Evolutionary conservation across 2,329 filamentous ascomycete species (phyloP), one percentile per base, ranked within the genome.

Genomic region (Davidsoniella australis): DNA sequence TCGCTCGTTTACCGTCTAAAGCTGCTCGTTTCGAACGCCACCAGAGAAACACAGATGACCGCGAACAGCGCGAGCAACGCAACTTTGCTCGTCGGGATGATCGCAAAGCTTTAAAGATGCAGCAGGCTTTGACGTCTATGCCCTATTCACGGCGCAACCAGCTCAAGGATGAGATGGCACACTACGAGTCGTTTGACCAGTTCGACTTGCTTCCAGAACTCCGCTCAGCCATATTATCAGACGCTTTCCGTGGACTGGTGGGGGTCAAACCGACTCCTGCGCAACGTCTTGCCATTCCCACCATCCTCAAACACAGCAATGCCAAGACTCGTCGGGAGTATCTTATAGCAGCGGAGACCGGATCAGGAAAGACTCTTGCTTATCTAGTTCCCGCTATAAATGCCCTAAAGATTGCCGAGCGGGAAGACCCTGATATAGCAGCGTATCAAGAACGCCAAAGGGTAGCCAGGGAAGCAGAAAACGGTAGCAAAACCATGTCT

Each of bases 281-380:
- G 5, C 91, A 98, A 64, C 77, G 81, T 53, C 73, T 96, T 48
- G 87, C 88, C 1, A 89, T 98, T 51, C 89, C 91, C 0, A 77
- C 78, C 0, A 68, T 98, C 7, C 67, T 94, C 43, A 76, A 78
- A 12, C 68, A 78, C 58, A 49, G 38, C 61, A 69, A 20, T 53
- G 54, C 5, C 53, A 57, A 3, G 56, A 56, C 16, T 55, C 57
- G 41, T 45, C 64, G 66, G 53, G 73, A 68, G 65, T 95, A 85
- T 60, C 71, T 98, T 10, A 71, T 98, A 45, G 91, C 91, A 3
- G 91, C 91, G 9, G 91, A 98, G 68, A 98, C 91, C 0, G 91
- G 91, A 10, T 96, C 91, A 0, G 91, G 91, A 53, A 98, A 98
- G 69, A 98, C 91, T 1, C 69, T 98, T 54, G 86, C 91, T 7